Base-by-base conservation (phyloP, 352 stramenopile species). In the Halophytophthora batemanensis region DNA sequence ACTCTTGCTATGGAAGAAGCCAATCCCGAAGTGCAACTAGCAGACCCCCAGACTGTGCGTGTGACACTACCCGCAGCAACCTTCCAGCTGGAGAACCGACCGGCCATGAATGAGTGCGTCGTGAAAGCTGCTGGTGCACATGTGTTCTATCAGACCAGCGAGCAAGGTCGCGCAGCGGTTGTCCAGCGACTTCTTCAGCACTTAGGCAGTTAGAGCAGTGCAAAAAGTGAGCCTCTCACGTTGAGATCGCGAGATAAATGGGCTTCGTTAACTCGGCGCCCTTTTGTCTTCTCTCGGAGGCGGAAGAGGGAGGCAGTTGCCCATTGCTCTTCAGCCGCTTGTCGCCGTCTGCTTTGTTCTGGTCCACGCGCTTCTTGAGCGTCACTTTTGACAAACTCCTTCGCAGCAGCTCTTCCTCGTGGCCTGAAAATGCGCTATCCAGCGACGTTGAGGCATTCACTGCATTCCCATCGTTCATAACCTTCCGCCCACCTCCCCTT, bases 211-310 rank as follows among this genome's bases (percentile, higher is more conserved):
- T 40, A 52, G 23, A 43, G 50, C 23, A 7, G 25, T 13, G 31
- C 17, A 34, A 8, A 19, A 8, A 6, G 0, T 11, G 3, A 7
- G 2, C 5, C 3, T 29, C 18, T 83, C 53, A 90, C 14, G 72
- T 87, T 42, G 74, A 84, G 45, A 90, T 86, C 14, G 74, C 67
- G 35, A 87, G 55, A 49, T 87, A 78, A 55, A 86, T 55, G 6
- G 50, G 59, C 25, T 64, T 50, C 37, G 25, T 31, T 31, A 8
- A 31, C 25, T 60, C 61, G 33, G 56, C 45, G 5, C 8, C 50
- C 28, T 46, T 28, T 31, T 50, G 37, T 49, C 41, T 23, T 44
- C 56, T 56, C 21, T 36, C 50, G 17, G 39, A 41, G 3, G 36
- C 50, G n/a, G 52, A 29, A 15, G 19, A 31, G 4, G 42, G 28